These are phyloP conservation scores for Xylaria hypoxylon DNA, from an alignment of 2,329 filamentous ascomycete species.

Conservation along the genomic window DNA sequence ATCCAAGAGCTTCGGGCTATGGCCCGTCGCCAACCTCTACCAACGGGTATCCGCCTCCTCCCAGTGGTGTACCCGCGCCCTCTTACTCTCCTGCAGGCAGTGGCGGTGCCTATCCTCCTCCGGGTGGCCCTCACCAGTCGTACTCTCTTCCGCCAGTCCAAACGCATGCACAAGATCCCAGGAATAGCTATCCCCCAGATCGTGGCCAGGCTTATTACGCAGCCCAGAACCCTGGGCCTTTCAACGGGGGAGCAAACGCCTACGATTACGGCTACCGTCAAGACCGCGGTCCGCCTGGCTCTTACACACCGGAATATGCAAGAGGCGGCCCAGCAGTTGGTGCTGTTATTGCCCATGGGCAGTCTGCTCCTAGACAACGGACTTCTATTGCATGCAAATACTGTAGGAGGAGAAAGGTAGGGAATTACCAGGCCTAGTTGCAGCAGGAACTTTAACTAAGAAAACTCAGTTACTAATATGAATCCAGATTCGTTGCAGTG, in stretches of 20 bases:
- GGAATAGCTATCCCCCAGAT: conserved; percentile 54
- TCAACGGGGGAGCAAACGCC: conserved; percentile 33
- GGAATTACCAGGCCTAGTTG: conserved; percentile 28
- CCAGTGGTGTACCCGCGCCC: conserved; percentile 39
- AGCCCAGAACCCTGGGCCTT: conserved; percentile 39
- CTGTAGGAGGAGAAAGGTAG: conserved; percentile 71
- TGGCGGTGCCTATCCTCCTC: conserved; percentile 44
- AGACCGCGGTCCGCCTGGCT: conserved; percentile 47
- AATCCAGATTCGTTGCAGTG: conserved; percentile 69
- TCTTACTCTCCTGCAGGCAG: conserved; percentile 46
- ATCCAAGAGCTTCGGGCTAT: conserved; percentile 54
- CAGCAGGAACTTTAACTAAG: not conserved
- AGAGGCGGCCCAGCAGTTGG: conserved; percentile 52
- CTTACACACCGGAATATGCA: conserved; percentile 49
- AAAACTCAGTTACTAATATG: conserved; percentile 42
- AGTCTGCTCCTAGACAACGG: conserved; percentile 67
- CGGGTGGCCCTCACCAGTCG: conserved; percentile 38
- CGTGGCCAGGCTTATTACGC: conserved; percentile 49
- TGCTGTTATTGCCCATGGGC: conserved; percentile 55
- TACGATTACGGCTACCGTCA: conserved; percentile 53
- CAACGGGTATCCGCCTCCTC: conserved; percentile 60
- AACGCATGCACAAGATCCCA: conserved; percentile 49
- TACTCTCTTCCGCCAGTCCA: conserved; percentile 50
- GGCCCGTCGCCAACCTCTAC: conserved; percentile 57
- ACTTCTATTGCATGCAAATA: conserved; percentile 72